Percentiles rank a stretch among this genome's conserved stretches.
Evolutionary conservation across 1,284 basidiomycete species (phyloP).

Genomic region (Cryptococcus sp.): DNA sequence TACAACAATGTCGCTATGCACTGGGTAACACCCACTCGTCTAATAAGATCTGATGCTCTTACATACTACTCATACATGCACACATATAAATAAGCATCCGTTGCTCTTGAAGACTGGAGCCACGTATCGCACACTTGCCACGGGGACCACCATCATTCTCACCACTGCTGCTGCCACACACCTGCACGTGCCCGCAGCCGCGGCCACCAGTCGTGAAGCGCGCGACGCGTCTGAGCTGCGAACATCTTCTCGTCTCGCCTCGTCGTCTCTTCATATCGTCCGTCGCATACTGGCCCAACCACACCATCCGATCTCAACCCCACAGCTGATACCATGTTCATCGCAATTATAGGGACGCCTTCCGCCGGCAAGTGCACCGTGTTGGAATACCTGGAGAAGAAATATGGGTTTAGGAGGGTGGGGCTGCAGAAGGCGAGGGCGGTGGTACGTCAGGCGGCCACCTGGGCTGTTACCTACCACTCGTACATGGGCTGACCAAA

Average conservation of each 20-base stretch:
- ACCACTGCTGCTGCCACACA: no score
- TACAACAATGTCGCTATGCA: no score
- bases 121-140: no score
- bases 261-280: background rate
- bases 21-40: no score
- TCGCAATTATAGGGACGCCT: conserved; percentile 81
- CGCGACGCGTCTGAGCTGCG: no score
- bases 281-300: background rate
- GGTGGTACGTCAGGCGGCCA: background rate
- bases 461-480: conserved; percentile 15
- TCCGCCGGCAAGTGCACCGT: conserved; percentile 77
- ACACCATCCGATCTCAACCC: background rate
- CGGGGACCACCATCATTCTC: no score
- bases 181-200: no score
- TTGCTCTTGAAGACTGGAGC: no score
- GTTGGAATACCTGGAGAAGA: conserved; percentile 63
- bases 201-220: no score
- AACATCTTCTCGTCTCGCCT: background rate
- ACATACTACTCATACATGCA: no score
- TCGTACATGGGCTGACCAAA: background rate
- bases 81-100: no score
- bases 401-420: conserved; percentile 53
- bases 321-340: conserved; percentile 58
- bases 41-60: no score
- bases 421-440: conserved; percentile 26